A percentile compares a stretch with the other conserved stretches of the same genome.
These are phyloP conservation scores for Tympanopsis confertula DNA, from an alignment of 2,329 filamentous ascomycete species.

Conservation along the genomic window DNA sequence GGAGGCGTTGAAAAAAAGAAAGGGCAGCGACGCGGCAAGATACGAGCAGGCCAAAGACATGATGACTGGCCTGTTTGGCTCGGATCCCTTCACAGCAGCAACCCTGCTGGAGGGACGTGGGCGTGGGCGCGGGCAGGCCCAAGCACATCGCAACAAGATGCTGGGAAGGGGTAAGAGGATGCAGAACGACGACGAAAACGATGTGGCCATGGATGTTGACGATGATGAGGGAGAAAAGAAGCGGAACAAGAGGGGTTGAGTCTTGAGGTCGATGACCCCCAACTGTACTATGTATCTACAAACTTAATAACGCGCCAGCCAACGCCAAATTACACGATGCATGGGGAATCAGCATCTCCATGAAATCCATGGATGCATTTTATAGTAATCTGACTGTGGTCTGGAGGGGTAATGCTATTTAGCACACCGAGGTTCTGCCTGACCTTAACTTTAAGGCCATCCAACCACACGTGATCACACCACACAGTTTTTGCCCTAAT, in stretches of 20 bases:
- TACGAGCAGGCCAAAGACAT: neutral
- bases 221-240: constrained; percentile 29
- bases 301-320: too few relatives aligned
- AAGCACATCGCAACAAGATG: constrained; percentile 30
- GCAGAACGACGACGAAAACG: constrained; percentile 31
- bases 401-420: too few relatives aligned
- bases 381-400: too few relatives aligned
- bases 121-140: constrained; percentile 28
- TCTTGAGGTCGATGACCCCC: too few relatives aligned
- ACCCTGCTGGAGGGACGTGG: constrained; percentile 1
- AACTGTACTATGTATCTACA: too few relatives aligned
- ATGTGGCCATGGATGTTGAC: constrained; percentile 26
- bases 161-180: constrained; percentile 39
- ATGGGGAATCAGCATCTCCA: too few relatives aligned
- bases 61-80: neutral
- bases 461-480: too few relatives aligned
- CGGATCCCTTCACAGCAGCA: neutral
- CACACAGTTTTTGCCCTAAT: too few relatives aligned
- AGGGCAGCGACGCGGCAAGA: constrained; percentile 3
- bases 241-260: neutral
- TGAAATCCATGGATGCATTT: too few relatives aligned
- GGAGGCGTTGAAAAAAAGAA: constrained; percentile 22
- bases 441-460: too few relatives aligned
- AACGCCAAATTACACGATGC: too few relatives aligned
- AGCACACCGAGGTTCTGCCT: too few relatives aligned